Conservation (phyloP, 129 eudicot species). For the Arctium minus region DNA sequence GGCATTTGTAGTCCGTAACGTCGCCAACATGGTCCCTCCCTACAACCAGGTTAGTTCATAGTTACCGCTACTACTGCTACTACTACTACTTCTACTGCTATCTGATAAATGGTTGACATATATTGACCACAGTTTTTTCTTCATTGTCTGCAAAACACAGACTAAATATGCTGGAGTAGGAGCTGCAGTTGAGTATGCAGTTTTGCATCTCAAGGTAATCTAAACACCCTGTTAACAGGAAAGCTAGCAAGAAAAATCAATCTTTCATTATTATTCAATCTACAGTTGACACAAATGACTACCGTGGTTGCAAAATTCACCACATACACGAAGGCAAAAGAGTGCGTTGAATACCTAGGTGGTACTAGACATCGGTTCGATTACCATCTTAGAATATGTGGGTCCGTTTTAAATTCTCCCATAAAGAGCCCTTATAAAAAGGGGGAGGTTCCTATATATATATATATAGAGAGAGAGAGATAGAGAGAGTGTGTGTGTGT, state of each 20-base stretch:
- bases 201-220: conserved; percentile 90
- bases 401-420: background rate
- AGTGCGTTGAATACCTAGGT: background rate
- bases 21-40: conserved; percentile 94
- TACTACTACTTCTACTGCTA: background rate
- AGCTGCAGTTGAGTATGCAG: conserved; percentile 94
- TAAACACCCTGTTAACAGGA: background rate
- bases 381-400: background rate
- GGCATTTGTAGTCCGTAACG: conserved; percentile 84
- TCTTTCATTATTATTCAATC: background rate
- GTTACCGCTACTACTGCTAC: background rate
- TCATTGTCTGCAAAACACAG: conserved; percentile 35
- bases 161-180: conserved; percentile 74
- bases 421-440: background rate
- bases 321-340: background rate
- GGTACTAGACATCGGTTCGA: background rate
- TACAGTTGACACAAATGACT: background rate
- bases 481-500: too few species aligned
- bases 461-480: too few species aligned
- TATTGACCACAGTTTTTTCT: background rate
- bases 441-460: background rate
- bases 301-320: background rate
- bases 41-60: conserved; percentile 55
- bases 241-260: background rate
- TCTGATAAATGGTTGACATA: background rate